phyloP scores from a whole-genome alignment of 352 stramenopile genomes.

The Phytopythium mirpurense region DNA sequence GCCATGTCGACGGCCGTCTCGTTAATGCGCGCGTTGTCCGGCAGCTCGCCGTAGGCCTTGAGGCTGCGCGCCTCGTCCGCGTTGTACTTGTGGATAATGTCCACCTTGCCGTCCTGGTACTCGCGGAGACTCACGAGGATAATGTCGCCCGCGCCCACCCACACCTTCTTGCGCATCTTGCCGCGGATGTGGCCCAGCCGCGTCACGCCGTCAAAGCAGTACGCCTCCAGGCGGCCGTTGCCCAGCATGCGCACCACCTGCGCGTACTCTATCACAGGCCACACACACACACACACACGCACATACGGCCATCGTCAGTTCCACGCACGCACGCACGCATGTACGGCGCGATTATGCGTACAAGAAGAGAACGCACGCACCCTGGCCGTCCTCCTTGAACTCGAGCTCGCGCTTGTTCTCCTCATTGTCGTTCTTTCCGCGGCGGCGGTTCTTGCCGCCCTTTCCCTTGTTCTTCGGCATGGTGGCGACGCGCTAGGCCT shows the following conservation, averaged over 20 bases:
- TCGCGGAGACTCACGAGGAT: slow-evolving; percentile 98
- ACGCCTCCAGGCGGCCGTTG: slow-evolving; percentile 97
- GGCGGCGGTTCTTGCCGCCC: slow-evolving; percentile 96
- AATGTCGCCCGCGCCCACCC: slow-evolving; percentile 98
- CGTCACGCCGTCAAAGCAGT: slow-evolving; percentile 98
- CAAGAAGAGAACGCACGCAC: slow-evolving; percentile 28
- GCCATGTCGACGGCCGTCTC: slow-evolving; percentile 85
- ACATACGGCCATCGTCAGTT: neutral
- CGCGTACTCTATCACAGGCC: slow-evolving; percentile 91
- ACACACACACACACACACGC: slow-evolving; percentile 8
- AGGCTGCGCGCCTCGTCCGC: slow-evolving; percentile 97
- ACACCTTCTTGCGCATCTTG: slow-evolving; percentile 99
- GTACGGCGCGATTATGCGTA: neutral
- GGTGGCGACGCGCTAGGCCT: slow-evolving; percentile 7
- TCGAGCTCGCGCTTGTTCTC: slow-evolving; percentile 99
- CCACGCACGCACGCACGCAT: neutral
- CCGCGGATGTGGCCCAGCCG: slow-evolving; percentile 97
- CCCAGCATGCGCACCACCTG: slow-evolving; percentile 99
- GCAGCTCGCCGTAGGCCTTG: slow-evolving; percentile 99
- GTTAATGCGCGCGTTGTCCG: slow-evolving; percentile 93
- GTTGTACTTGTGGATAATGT: slow-evolving; percentile 99
- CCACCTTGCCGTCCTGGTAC: slow-evolving; percentile 99
- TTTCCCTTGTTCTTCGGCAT: slow-evolving; percentile 95
- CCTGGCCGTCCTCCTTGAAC: slow-evolving; percentile 99
- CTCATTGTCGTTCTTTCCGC: slow-evolving; percentile 98